These are phyloP conservation scores for Gonapodya prolifera DNA, from an alignment of 192 early-diverging fungal genomes.

Conservation along the genomic window DNA sequence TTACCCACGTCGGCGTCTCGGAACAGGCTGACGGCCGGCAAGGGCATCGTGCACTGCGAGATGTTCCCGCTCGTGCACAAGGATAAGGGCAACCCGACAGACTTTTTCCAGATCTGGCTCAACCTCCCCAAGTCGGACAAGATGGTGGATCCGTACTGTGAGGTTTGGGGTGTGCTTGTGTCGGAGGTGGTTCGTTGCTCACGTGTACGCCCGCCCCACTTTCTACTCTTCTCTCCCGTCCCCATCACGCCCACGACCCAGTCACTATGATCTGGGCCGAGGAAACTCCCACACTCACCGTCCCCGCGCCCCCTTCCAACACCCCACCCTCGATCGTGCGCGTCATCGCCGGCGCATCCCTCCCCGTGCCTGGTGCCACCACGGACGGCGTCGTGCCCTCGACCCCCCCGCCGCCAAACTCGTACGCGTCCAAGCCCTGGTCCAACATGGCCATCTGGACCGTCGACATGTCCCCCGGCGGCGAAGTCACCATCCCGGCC, in stretches of 20 bases:
- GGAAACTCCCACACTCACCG: constrained; percentile 17
- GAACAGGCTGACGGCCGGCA: constrained; percentile 46
- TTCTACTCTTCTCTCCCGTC: constrained; percentile 18
- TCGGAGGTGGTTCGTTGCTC: constrained; percentile 12
- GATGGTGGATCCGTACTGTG: constrained; percentile 37
- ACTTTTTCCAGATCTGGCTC: constrained; percentile 52
- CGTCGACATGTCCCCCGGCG: constrained; percentile 15
- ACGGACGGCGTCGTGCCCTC: neutral
- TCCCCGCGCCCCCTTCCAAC: constrained; percentile 4
- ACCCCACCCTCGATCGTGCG: constrained; percentile 9
- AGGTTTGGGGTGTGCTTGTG: constrained; percentile 18
- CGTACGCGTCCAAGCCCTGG: constrained; percentile 7
- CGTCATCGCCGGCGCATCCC: constrained; percentile 21
- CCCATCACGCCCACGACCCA: neutral
- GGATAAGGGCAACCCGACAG: constrained; percentile 18
- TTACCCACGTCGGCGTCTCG: neutral
- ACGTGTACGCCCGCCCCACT: constrained; percentile 4
- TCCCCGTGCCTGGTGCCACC: constrained; percentile 6
- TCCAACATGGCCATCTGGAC: constrained; percentile 19
- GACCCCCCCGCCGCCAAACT: neutral
- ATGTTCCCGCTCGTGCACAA: constrained; percentile 23
- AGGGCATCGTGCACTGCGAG: constrained; percentile 51
- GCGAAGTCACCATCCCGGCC: constrained; percentile 16
- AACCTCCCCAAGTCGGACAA: constrained; percentile 47
- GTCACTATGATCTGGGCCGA: constrained; percentile 6